Evolutionary conservation across 257 asterid species (phyloP), one percentile per base, ranked within the genome.

Genomic region (Oldenlandia corymbosa): DNA sequence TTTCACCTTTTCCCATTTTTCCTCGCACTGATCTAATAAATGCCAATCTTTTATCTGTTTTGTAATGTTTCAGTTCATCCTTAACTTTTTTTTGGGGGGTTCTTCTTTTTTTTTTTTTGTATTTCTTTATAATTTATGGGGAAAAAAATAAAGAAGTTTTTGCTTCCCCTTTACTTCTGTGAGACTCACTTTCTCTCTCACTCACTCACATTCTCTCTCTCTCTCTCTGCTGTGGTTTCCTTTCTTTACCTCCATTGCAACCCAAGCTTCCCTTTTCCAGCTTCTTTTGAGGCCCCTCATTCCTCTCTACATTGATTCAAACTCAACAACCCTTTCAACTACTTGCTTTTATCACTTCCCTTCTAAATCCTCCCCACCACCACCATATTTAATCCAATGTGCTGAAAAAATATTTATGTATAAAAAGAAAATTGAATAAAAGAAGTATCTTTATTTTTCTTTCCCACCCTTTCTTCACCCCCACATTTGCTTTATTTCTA

Each of bases 241-340:
- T n/a, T n/a, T n/a, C n/a, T n/a, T n/a, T n/a, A n/a, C n/a, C 91
- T 85, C 88, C 97, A 88, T 86, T 86, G 84, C 86, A 81, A 80
- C 80, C 78, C 80, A 83, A 86, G 88, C 76, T 72, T 73, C 73
- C 61, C 85, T 85, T 76, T 47, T 78, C 67, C 80, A 79, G 79
- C 83, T 79, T 66, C 66, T 70, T 69, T 4, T 3, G 76, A 78
- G 74, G 76, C 54, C 78, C 77, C 69, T 74, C 74, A 60, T 62
- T 46, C 65, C 57, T 70, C 69, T 78, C 71, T 76, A 53, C 80
- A 65, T 80, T 83, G 79, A 58, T 78, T 73, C 68, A 68, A 64
- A 78, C 79, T 83, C 79, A 76, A 84, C 81, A 67, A 79, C 84
- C 85, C 60, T 70, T 78, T 76, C 70, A 63, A 84, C 74, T 73